Percentiles rank a stretch among this genome's conserved stretches.
Evolutionary conservation across 495 filamentous ascomycete genomes (phyloP).

Genomic region (Tuber indicum): DNA sequence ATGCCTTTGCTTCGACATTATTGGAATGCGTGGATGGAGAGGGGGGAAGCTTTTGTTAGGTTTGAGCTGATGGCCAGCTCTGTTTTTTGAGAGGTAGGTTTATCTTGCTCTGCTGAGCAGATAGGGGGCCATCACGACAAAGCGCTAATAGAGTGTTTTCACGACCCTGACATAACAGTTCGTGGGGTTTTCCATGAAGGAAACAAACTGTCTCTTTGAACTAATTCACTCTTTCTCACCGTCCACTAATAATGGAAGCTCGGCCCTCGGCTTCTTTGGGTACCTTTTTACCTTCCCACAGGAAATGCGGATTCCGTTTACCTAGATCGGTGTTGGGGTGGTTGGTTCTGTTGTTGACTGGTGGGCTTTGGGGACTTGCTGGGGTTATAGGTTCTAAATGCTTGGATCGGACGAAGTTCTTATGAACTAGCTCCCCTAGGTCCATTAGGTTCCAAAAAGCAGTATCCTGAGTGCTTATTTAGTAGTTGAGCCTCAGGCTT

Average conservation of each 20-base stretch:
- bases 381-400: neutral
- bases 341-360: neutral
- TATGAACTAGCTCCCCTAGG: neutral
- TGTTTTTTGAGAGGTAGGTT: neutral
- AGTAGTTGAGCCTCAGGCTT: neutral
- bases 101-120: neutral
- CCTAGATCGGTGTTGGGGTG: neutral
- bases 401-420: neutral
- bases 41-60: neutral
- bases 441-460: neutral
- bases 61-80: neutral
- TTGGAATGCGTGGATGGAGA: neutral
- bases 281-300: neutral
- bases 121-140: neutral
- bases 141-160: neutral
- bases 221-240: neutral
- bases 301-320: neutral
- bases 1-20: neutral
- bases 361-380: neutral
- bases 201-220: no score
- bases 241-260: neutral
- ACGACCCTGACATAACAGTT: neutral
- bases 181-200: neutral
- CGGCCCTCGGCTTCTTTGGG: neutral
- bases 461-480: neutral